Base-by-base conservation (phyloP, 2,329 filamentous ascomycete genomes). In the Scleromitrula shiraiana region DNA sequence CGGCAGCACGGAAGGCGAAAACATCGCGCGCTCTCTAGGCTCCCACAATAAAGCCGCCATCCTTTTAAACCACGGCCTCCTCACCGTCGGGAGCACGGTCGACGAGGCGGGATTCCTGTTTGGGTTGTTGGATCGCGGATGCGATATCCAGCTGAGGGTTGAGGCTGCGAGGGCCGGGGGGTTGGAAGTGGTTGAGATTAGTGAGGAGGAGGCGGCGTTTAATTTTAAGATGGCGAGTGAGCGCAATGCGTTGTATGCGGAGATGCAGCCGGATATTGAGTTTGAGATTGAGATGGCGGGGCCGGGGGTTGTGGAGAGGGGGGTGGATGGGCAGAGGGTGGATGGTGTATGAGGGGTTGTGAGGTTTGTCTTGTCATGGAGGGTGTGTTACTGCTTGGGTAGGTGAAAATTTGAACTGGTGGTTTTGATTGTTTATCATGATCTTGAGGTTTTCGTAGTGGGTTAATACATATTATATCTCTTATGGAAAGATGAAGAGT, bases 91-190 rank as follows among this genome's bases (percentile, higher is more conserved):
- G 4, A 59, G 64, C 6, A 88, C 84, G 0, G 83, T 88, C 2
- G 84, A 88, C 60, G 84, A 88, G 64, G 84, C 84, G 1, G 80
- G 79, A 0, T 88, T 82, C 63, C 64, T 87, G 43, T 84, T 86
- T 60, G 79, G 77, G 0, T 66, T 83, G 37, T 71, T 87, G 63
- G 84, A 88, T 64, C 72, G 82, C 41, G 79, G 76, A 39, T 88
- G 84, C 62, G 73, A 78, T 48, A 75, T 85, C 26, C 83, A 88
- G 67, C 67, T 87, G 43, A 68, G 74, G 56, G 78, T 80, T 30
- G 84, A 88, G 66, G 82, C 83, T 0, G 83, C 84, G 0, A 75
- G 73, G 76, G 73, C 2, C 74, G 70, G 10, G 73, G 73, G 35
- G 60, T 57, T 76, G 9, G 63, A 68, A 27, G 80, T 80, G 59